These are phyloP conservation scores for Jaltomata sinuosa DNA, from an alignment of 257 asterid species.

Conservation along the genomic window DNA sequence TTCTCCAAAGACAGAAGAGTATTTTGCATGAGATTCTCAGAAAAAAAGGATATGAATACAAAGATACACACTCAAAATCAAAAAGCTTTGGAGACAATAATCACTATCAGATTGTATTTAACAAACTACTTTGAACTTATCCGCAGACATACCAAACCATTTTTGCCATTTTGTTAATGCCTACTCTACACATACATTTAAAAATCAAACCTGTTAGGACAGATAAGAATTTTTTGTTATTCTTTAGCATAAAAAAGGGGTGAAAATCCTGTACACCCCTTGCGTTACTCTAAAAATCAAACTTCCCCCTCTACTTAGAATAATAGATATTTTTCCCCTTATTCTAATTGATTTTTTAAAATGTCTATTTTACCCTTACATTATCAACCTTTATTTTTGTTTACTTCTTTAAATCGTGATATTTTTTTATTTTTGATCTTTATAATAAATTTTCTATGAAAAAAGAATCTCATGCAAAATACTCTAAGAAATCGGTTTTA, in stretches of 20 bases:
- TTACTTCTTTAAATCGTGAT: too few species aligned
- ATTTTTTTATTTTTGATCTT: too few species aligned
- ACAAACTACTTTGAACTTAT: not conserved
- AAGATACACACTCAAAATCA: too few species aligned
- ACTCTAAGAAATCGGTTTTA: not conserved
- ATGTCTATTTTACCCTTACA: too few species aligned
- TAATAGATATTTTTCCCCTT: too few species aligned
- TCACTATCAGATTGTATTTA: not conserved
- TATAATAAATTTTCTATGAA: too few species aligned
- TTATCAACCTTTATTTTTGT: too few species aligned
- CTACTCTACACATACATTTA: not conserved
- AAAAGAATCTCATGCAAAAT: not conserved
- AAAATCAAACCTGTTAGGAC: not conserved
- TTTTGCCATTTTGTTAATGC: not conserved
- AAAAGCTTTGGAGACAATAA: not conserved
- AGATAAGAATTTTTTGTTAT: not conserved
- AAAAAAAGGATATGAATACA: too few species aligned
- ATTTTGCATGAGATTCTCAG: not conserved
- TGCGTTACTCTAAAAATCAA: too few species aligned
- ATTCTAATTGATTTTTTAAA: too few species aligned
- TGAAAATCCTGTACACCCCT: too few species aligned
- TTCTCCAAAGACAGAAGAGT: not conserved
- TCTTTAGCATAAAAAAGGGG: not conserved
- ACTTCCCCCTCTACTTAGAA: too few species aligned
- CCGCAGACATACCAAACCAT: not conserved